phyloP scores from a whole-genome alignment of 2,329 filamentous ascomycete species.

The Colletotrichum chlorophyti region DNA sequence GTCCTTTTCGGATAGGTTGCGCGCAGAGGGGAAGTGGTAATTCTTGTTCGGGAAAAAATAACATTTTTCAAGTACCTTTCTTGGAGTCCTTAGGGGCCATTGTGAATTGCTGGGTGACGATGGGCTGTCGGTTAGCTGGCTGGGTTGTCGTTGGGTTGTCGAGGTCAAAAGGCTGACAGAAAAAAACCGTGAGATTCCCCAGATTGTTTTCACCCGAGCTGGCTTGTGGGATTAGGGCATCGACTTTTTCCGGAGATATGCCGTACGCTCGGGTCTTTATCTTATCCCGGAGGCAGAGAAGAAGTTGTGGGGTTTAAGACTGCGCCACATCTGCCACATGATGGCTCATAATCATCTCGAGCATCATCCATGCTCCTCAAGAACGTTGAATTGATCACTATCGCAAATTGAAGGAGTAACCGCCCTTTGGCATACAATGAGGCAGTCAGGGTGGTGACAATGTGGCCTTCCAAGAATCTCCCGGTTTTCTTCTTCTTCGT shows the following conservation, averaged over 20 bases:
- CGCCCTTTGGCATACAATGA: no score
- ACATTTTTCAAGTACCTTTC: slow-evolving; percentile 45
- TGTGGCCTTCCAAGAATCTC: no score
- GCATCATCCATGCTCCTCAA: no score
- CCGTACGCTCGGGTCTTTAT: background rate
- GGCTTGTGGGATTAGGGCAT: slow-evolving; percentile 26
- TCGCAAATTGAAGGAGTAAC: no score
- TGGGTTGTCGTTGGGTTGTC: slow-evolving; percentile 27
- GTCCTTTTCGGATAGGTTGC: slow-evolving; percentile 26
- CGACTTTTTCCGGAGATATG: background rate
- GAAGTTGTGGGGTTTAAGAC: background rate
- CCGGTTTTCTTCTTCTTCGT: no score
- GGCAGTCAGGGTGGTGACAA: no score
- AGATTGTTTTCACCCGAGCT: background rate
- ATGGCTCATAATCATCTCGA: no score
- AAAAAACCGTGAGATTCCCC: background rate
- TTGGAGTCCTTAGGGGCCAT: slow-evolving; percentile 48
- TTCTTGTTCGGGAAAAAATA: background rate
- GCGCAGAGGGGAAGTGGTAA: background rate
- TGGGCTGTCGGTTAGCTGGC: slow-evolving; percentile 31
- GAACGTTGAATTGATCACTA: no score
- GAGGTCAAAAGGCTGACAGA: slow-evolving; percentile 1
- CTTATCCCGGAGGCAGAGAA: background rate
- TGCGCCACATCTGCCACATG: background rate
- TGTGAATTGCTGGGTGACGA: slow-evolving; percentile 35